These are phyloP conservation scores for Colletotrichum navitas DNA, from an alignment of 2,329 filamentous ascomycete species.

Conservation along the genomic window DNA sequence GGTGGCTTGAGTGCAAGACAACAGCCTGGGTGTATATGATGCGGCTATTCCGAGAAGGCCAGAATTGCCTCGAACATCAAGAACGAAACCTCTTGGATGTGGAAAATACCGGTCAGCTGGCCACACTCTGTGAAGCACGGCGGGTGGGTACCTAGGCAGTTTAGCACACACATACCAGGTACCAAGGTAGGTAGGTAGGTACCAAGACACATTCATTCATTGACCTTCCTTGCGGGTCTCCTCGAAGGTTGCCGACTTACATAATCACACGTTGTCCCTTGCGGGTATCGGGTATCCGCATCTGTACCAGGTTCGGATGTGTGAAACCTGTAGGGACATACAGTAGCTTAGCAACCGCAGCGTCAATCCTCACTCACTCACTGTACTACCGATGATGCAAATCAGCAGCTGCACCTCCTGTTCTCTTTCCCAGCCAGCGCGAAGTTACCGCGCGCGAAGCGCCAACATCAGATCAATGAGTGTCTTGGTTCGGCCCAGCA, in stretches of 20 bases:
- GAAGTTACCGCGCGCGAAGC: constrained; percentile 5
- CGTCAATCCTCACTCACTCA: neutral
- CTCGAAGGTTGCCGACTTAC: neutral
- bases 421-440: neutral
- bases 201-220: neutral
- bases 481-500: neutral
- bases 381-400: neutral
- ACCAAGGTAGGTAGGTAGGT: too few relatives aligned
- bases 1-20: neutral
- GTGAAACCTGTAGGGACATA: neutral
- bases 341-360: neutral
- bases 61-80: neutral
- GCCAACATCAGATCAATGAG: neutral
- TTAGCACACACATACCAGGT: neutral
- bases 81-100: neutral
- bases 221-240: neutral
- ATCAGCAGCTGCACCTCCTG: neutral
- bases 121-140: neutral
- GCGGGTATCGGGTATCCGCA: neutral
- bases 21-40: neutral
- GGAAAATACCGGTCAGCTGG: neutral
- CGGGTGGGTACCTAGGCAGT: neutral
- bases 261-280: neutral
- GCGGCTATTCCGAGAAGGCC: neutral
- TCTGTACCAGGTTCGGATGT: neutral